phyloP scores from a whole-genome alignment of 805 yeast genomes.

The Crinitomyces ghanaensis region DNA sequence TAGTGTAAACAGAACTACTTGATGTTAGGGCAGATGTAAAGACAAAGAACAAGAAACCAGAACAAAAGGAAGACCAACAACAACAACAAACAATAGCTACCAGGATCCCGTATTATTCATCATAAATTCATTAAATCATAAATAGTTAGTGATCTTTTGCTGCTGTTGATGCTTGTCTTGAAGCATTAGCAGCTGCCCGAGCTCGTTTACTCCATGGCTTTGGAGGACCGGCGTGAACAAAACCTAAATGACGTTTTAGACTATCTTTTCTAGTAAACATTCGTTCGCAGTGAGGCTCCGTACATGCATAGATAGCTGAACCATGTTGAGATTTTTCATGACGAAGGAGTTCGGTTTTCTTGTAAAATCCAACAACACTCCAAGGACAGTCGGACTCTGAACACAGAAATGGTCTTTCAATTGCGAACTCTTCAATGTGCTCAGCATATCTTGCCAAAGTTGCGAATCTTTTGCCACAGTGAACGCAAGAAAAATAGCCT shows the following conservation, averaged over 20 bases:
- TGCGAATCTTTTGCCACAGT: conserved; percentile 26
- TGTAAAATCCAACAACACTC: conserved; percentile 32
- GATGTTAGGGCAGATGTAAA: too few relatives aligned
- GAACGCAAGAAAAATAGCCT: conserved; percentile 31
- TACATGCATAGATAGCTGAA: conserved; percentile 14
- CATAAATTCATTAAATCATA: too few relatives aligned
- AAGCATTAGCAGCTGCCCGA: too few relatives aligned
- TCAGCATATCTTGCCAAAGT: conserved; percentile 26
- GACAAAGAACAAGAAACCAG: too few relatives aligned
- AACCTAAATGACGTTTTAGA: conserved; percentile 25
- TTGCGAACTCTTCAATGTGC: conserved; percentile 27
- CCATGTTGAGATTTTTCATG: conserved; percentile 24
- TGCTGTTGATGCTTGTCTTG: too few relatives aligned
- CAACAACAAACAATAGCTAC: too few relatives aligned
- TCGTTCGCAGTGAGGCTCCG: conserved; percentile 17
- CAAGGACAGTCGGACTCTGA: conserved; percentile 29
- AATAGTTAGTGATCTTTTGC: too few relatives aligned
- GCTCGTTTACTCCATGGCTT: too few relatives aligned
- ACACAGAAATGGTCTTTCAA: conserved; percentile 28
- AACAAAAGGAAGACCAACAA: too few relatives aligned
- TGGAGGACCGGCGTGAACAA: too few relatives aligned
- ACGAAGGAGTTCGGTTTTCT: conserved; percentile 27
- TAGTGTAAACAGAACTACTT: too few relatives aligned
- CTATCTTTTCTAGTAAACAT: conserved; percentile 25
- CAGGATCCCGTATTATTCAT: too few relatives aligned